Conservation (phyloP, 352 stramenopile species). For the Globisporangium paddicum region DNA sequence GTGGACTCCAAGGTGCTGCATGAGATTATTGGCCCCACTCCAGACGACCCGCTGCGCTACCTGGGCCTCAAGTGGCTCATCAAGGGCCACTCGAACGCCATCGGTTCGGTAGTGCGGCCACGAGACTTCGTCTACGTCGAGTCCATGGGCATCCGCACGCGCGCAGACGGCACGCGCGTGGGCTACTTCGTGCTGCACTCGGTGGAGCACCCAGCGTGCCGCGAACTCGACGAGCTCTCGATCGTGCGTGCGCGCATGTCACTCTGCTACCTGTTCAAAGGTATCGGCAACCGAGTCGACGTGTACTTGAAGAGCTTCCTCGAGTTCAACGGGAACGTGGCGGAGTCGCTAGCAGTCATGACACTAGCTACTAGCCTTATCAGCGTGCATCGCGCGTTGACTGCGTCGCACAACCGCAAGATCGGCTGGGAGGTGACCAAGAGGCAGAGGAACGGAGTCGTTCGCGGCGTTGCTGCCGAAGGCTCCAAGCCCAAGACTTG, state of each 20-base stretch:
- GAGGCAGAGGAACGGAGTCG: not conserved
- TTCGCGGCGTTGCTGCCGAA: not conserved
- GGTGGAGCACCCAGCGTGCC: conserved; percentile 34
- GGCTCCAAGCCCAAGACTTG: not conserved
- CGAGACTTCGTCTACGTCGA: conserved; percentile 60
- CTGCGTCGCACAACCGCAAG: not conserved
- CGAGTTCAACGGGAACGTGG: conserved; percentile 34
- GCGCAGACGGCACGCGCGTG: conserved; percentile 12
- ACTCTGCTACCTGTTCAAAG: conserved; percentile 32
- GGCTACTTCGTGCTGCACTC: conserved; percentile 63
- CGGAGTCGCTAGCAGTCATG: conserved; percentile 33
- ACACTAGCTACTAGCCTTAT: conserved; percentile 21
- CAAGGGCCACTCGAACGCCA: conserved; percentile 7
- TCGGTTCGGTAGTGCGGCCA: conserved; percentile 26
- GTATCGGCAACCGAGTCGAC: conserved; percentile 25
- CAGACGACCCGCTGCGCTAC: conserved; percentile 42
- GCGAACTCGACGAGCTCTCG: conserved; percentile 20
- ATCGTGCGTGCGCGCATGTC: conserved; percentile 39
- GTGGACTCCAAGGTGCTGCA: conserved; percentile 36
- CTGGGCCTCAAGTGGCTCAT: conserved; percentile 38
- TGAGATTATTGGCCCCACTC: conserved; percentile 24
- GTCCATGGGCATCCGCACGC: conserved; percentile 28
- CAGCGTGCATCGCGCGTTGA: conserved; percentile 5
- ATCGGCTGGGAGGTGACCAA: conserved; percentile 8
- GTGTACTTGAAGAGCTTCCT: conserved; percentile 42